Evolutionary conservation across 768 basidiomycete species (phyloP), one percentile per base, ranked within the genome.

Genomic region (Scleroderma citrinum): DNA sequence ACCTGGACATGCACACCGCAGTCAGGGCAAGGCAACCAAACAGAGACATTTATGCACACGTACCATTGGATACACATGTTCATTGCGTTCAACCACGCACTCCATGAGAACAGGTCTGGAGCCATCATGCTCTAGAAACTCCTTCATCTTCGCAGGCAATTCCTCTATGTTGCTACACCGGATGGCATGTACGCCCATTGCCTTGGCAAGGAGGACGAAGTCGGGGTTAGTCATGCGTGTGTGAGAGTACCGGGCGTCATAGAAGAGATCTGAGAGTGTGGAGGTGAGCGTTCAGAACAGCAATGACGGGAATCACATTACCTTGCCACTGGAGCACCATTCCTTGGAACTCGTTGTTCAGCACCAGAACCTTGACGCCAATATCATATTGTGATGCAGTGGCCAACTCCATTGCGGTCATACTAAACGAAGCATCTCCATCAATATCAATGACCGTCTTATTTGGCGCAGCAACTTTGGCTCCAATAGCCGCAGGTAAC

Each of bases 281-380:
- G 19, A 40, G 12, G 59, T 47, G 32, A 35, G 46, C 2, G 12
- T 16, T 1, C 14, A 20, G 16, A 5, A n/a, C 41, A 8, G 13
- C 14, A 23, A 46, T 21, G 41, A 8, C 7, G 19, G 26, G 31
- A 21, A 47, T 21, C 16, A 26, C 12, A 63, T 76, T 44, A 92
- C 91, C 91, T 77, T 98, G 96, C 96, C 95, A 98, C 74, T 99
- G 96, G 29, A 91, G 72, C 12, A 98, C 96, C 96, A 99, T 99
- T 47, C 96, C 96, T 68, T 96, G 94, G 78, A 93, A 96, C 63
- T 94, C 92, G 69, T 96, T 97, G 76, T 96, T 95, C 59, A 97
- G 69, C 20, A 96, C 70, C 56, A 96, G 74, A 35, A 92, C 87
- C 71, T 99, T 99, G 63, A 97, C 92, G 50, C 96, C 95, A 55